A percentile compares a stretch with the other conserved stretches of the same genome.
These are phyloP conservation scores for Debaryomycetaceae sp. DNA, from an alignment of 1,139 yeast species.

Conservation along the genomic window DNA sequence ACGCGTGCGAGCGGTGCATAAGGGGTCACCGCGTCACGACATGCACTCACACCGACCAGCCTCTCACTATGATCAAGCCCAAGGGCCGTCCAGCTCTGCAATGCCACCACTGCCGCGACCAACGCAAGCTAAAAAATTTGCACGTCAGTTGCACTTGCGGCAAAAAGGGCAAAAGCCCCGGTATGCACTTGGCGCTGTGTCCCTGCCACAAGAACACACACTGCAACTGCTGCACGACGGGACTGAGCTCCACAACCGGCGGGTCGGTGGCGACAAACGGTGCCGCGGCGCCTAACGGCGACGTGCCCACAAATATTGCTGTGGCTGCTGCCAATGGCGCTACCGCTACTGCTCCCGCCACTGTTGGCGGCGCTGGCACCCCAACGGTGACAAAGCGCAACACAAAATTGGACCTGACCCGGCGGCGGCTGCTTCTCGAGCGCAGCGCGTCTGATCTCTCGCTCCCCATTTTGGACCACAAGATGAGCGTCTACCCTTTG, in stretches of 20 bases:
- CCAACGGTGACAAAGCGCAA: constrained; percentile 2
- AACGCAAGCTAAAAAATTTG: constrained; percentile 62
- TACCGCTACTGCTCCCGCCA: constrained; percentile 1
- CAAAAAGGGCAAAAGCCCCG: constrained; percentile 46
- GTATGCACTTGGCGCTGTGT: constrained; percentile 47
- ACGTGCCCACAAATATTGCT: neutral
- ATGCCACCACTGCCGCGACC: constrained; percentile 82
- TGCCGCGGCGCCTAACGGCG: neutral
- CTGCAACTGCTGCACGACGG: constrained; percentile 62
- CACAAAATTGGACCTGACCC: constrained; percentile 7
- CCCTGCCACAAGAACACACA: constrained; percentile 49
- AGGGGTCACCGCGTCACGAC: constrained; percentile 95
- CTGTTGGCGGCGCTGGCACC: constrained; percentile 1
- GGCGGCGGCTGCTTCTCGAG: constrained; percentile 7
- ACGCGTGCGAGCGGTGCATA: constrained; percentile 94
- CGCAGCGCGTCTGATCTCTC: constrained; percentile 8
- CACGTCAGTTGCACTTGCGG: constrained; percentile 79
- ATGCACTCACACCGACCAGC: constrained; percentile 89
- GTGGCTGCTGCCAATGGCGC: constrained; percentile 1
- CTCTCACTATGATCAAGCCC: constrained; percentile 87
- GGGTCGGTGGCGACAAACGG: constrained; percentile 11
- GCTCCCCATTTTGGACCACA: constrained; percentile 6
- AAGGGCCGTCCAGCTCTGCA: constrained; percentile 95
- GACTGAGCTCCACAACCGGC: constrained; percentile 15
- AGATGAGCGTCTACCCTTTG: neutral